These are phyloP conservation scores for Senna siamea DNA, from an alignment of 306 rosid species.

Conservation along the genomic window DNA sequence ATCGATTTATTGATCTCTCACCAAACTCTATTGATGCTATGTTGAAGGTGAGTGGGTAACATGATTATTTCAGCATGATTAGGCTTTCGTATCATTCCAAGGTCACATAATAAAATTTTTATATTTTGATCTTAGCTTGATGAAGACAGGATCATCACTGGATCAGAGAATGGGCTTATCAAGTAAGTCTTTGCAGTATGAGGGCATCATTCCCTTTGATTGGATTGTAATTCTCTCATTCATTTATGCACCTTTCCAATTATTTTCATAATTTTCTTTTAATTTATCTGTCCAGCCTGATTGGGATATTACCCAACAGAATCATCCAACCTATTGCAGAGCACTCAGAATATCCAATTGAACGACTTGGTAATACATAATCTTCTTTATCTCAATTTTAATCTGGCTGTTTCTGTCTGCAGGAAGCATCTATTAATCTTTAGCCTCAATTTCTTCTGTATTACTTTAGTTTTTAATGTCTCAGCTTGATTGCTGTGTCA, in stretches of 20 bases:
- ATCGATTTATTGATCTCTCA: slow-evolving; percentile 78
- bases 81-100: slow-evolving; percentile 3
- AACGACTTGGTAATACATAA: slow-evolving; percentile 73
- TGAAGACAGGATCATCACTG: slow-evolving; percentile 85
- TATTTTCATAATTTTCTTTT: slow-evolving; percentile 6
- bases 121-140: slow-evolving; percentile 65
- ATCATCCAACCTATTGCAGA: slow-evolving; percentile 90
- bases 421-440: slow-evolving; percentile 8
- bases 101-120: slow-evolving; percentile 13
- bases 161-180: slow-evolving; percentile 92
- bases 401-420: not conserved
- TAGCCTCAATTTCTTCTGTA: not conserved
- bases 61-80: slow-evolving; percentile 26
- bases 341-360: slow-evolving; percentile 87
- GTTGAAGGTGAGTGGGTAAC: slow-evolving; percentile 68
- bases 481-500: not conserved
- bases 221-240: slow-evolving; percentile 26
- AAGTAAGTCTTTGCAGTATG: slow-evolving; percentile 61
- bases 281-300: slow-evolving; percentile 54
- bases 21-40: slow-evolving; percentile 77
- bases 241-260: slow-evolving; percentile 11
- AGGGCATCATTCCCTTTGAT: slow-evolving; percentile 21
- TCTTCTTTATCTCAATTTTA: slow-evolving; percentile 20
- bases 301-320: slow-evolving; percentile 89
- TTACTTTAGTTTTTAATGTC: slow-evolving; percentile 3